Evolutionary conservation across 352 stramenopile species (phyloP).

Genomic region (Phytopythium delawarense): DNA sequence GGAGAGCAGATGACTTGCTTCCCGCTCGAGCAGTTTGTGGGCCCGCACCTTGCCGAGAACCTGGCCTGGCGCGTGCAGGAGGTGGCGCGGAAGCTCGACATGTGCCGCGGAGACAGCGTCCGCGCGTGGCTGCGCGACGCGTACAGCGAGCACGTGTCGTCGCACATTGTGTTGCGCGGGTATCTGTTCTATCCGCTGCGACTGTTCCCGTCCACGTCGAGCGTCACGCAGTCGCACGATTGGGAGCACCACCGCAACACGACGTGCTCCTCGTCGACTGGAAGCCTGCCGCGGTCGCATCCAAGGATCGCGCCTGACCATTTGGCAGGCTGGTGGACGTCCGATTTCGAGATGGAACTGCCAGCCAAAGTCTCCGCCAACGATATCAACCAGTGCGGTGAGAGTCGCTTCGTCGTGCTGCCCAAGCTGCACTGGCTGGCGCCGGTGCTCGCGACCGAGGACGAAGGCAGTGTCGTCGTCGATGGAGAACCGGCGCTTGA

Average conservation of each 20-base stretch:
- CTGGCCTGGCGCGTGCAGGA: slow-evolving; percentile 67
- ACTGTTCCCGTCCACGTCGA: slow-evolving; percentile 37
- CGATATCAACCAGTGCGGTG: slow-evolving; percentile 13
- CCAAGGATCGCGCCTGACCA: slow-evolving; percentile 35
- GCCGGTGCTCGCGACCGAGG: slow-evolving; percentile 37
- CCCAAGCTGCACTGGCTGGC: slow-evolving; percentile 70
- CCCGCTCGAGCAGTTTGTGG: slow-evolving; percentile 65
- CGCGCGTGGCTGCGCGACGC: slow-evolving; percentile 39
- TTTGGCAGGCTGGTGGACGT: slow-evolving; percentile 67
- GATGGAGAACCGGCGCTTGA: slow-evolving; percentile 28
- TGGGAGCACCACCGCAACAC: slow-evolving; percentile 43
- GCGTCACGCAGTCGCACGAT: slow-evolving; percentile 37
- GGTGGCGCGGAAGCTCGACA: slow-evolving; percentile 61
- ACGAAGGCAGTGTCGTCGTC: slow-evolving; percentile 19
- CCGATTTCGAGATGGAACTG: slow-evolving; percentile 41
- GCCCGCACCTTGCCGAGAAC: slow-evolving; percentile 68
- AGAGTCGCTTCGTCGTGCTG: slow-evolving; percentile 56
- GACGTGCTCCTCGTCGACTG: not conserved
- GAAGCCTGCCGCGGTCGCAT: slow-evolving; percentile 15
- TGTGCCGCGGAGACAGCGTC: slow-evolving; percentile 49
- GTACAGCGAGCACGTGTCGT: slow-evolving; percentile 52
- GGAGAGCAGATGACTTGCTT: slow-evolving; percentile 5
- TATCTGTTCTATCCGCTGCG: slow-evolving; percentile 67
- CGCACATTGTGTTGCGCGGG: slow-evolving; percentile 51
- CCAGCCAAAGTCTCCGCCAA: slow-evolving; percentile 31